Conservation (phyloP, 108 stramenopile species). For the Craspedostauros australis region DNA sequence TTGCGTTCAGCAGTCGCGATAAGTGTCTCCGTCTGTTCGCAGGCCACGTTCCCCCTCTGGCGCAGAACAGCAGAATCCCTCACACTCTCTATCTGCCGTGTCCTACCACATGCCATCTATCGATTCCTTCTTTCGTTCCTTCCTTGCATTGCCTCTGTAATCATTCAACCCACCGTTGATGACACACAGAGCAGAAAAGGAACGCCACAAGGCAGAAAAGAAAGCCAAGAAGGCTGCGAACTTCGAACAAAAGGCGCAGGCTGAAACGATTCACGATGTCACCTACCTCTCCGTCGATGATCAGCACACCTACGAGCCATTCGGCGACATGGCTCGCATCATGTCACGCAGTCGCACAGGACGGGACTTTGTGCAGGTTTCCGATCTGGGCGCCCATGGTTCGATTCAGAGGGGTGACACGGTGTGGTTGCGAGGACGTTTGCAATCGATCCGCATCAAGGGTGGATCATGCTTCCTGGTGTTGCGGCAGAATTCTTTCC, state of each 20-base stretch:
- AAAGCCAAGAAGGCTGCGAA: slow-evolving; percentile 68
- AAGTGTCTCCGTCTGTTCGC: too few species aligned
- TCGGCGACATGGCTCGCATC: slow-evolving; percentile 62
- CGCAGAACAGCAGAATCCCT: too few species aligned
- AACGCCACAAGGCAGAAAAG: slow-evolving; percentile 77
- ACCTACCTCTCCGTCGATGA: slow-evolving; percentile 59
- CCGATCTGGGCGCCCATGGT: slow-evolving; percentile 42
- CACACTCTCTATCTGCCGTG: too few species aligned
- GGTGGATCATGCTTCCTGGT: slow-evolving; percentile 95
- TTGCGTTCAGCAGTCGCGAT: too few species aligned
- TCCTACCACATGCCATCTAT: too few species aligned
- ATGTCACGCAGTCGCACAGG: slow-evolving; percentile 78
- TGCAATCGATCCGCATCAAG: slow-evolving; percentile 92
- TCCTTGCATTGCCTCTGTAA: too few species aligned
- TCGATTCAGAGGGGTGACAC: slow-evolving; percentile 46
- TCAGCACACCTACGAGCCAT: slow-evolving; percentile 56
- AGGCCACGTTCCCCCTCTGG: too few species aligned
- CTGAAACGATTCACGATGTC: slow-evolving; percentile 63
- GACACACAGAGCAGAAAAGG: slow-evolving; percentile 87
- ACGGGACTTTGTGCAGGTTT: slow-evolving; percentile 48
- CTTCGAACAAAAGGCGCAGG: slow-evolving; percentile 47
- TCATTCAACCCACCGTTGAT: too few species aligned
- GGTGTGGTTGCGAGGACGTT: slow-evolving; percentile 89
- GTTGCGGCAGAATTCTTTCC: slow-evolving; percentile 80
- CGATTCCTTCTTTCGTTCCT: too few species aligned